Percentiles rank a stretch among this genome's conserved stretches.
Conservation (phyloP, 768 basidiomycete species). For the Tricholoma matsutake region DNA sequence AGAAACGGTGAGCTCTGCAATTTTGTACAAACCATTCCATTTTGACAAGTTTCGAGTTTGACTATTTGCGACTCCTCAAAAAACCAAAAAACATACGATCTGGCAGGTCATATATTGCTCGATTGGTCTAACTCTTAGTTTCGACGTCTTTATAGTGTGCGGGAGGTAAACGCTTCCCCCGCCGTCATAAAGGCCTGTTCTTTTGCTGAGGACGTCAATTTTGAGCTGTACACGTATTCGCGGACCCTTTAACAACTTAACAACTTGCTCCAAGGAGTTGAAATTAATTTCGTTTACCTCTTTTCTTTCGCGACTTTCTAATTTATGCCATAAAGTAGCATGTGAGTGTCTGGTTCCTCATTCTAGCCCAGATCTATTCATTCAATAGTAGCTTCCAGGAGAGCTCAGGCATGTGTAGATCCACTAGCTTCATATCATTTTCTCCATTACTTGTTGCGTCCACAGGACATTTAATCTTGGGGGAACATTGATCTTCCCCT, state of each 20-base stretch:
- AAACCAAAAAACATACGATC: neutral
- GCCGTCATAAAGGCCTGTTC: neutral
- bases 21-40: neutral
- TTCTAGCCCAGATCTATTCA: neutral
- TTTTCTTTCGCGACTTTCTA: neutral
- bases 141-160: neutral
- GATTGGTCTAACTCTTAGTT: neutral
- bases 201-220: neutral
- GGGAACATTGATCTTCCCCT: neutral
- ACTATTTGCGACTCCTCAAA: slow-evolving; percentile 44
- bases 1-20: slow-evolving; percentile 54
- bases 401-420: neutral
- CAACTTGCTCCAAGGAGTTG: neutral
- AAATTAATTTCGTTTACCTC: neutral
- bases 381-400: neutral
- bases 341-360: neutral
- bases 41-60: slow-evolving; percentile 1
- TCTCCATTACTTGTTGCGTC: neutral
- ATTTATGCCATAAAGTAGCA: neutral
- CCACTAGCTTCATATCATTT: neutral
- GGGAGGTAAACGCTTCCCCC: neutral
- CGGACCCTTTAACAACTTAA: neutral
- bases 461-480: neutral
- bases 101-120: neutral
- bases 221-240: neutral